Evolutionary conservation across 2,329 filamentous ascomycete species (phyloP), one percentile per base, ranked within the genome.

Genomic region (Curvularia sp.): DNA sequence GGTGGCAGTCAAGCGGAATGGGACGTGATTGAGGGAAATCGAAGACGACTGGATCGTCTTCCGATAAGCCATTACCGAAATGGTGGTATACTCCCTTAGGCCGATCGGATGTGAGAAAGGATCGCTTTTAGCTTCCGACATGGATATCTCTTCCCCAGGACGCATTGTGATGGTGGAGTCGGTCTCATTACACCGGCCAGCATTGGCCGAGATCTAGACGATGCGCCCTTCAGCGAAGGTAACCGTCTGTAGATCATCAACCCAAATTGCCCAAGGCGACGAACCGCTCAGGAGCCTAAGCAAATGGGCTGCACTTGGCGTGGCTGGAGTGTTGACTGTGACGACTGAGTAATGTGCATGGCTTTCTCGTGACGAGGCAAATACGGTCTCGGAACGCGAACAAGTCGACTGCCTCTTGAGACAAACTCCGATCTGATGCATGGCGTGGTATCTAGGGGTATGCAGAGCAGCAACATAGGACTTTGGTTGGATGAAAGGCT

Each of bases 61-160:
- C 4, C 13, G 33, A 26, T 10, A 18, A n/a, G 31, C 35, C 9
- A n/a, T 7, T 50, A 30, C 48, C 33, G 9, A 50, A 13, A 38
- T n/a, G 13, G 48, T 28, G 22, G 48, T 41, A 20, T 28, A 10
- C 31, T 38, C 35, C 35, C 20, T 20, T 26, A 38, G 24, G 15
- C 22, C 7, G 48, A 39, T 20, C 41, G 12, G 41, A 43, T 7
- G 41, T 43, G 24, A 43, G 28, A 6, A 18, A 26, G 10, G 33
- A 50, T 50, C 48, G 48, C 33, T 33, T 50, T 50, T 50, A 50
- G 48, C 48, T 50, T 38, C 48, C 48, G 48, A 33, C 26, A 50
- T 50, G 48, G 48, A 41, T 50, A 28, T 24, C 20, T 28, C 26
- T 50, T 41, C 48, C 48, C 48, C 35, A 50, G 48, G 35, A 50